phyloP scores from a whole-genome alignment of 352 stramenopile genomes.

The Phytopythium sindhum region DNA sequence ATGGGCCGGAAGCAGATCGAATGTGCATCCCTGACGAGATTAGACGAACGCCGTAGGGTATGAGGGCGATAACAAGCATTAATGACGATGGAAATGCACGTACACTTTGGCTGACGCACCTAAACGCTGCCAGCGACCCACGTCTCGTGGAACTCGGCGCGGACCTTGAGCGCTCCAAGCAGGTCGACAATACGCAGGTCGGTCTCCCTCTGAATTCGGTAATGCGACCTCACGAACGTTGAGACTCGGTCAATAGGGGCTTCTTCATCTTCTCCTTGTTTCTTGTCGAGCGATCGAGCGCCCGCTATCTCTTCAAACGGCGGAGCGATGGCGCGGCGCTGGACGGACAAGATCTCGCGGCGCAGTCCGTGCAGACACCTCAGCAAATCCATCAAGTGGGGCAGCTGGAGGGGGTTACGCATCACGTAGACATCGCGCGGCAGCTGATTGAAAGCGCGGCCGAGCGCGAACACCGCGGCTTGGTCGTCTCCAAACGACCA shows the following conservation, averaged over 20 bases:
- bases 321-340: slow-evolving; percentile 7
- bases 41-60: not conserved
- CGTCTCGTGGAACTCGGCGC: slow-evolving; percentile 43
- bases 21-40: no score
- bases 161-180: slow-evolving; percentile 31
- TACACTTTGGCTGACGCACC: not conserved
- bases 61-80: not conserved
- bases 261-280: slow-evolving; percentile 4
- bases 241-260: not conserved
- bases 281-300: not conserved
- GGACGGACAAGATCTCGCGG: slow-evolving; percentile 24
- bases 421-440: slow-evolving; percentile 43
- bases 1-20: not conserved
- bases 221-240: slow-evolving; percentile 3
- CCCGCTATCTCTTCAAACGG: not conserved
- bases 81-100: not conserved
- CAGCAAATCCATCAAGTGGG: slow-evolving; percentile 23
- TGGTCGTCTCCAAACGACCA: slow-evolving; percentile 19
- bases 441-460: slow-evolving; percentile 22
- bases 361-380: slow-evolving; percentile 27
- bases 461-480: slow-evolving; percentile 24
- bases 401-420: slow-evolving; percentile 30
- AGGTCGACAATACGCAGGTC: slow-evolving; percentile 22
- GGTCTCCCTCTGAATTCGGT: slow-evolving; percentile 23
- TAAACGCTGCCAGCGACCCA: slow-evolving; percentile 15